A percentile compares a stretch with the other conserved stretches of the same genome.
phyloP scores from a whole-genome alignment of 139 green algal species.

The Chlamydomonas applanata region DNA sequence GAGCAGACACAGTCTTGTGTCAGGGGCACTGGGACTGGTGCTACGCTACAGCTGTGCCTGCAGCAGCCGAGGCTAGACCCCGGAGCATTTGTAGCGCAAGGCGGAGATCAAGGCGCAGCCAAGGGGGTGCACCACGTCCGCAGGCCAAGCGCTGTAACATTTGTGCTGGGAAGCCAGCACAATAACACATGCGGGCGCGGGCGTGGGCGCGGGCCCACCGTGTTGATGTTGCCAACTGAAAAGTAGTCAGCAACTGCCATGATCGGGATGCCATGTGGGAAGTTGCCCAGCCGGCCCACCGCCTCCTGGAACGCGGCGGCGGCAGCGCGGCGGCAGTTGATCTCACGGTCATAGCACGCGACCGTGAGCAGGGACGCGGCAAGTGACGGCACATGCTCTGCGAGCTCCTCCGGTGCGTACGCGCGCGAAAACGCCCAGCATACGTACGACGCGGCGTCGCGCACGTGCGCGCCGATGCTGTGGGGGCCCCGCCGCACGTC shows the following conservation, averaged over 20 bases:
- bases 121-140: no score
- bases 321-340: slow-evolving; percentile 74
- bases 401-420: slow-evolving; percentile 71
- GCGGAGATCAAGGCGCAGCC: no score
- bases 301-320: slow-evolving; percentile 94
- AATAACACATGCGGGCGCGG: no score
- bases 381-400: slow-evolving; percentile 42
- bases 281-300: slow-evolving; percentile 86
- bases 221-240: slow-evolving; percentile 64
- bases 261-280: slow-evolving; percentile 90
- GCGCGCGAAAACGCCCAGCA: slow-evolving; percentile 94
- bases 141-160: no score
- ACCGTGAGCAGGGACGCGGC: slow-evolving; percentile 78
- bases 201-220: slow-evolving; percentile 22
- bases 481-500: slow-evolving; percentile 87
- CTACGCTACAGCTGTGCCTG: no score
- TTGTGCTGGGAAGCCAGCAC: no score
- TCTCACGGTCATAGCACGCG: slow-evolving; percentile 90
- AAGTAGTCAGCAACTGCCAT: slow-evolving; percentile 92
- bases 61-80: no score
- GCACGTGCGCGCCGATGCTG: slow-evolving; percentile 90
- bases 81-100: no score
- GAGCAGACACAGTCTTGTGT: no score
- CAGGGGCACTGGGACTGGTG: no score
- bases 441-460: slow-evolving; percentile 95